Percentiles rank a stretch among this genome's conserved stretches.
These are phyloP conservation scores for Trichophyton simii DNA, from an alignment of 2,329 filamentous ascomycete genomes.

Conservation along the genomic window DNA sequence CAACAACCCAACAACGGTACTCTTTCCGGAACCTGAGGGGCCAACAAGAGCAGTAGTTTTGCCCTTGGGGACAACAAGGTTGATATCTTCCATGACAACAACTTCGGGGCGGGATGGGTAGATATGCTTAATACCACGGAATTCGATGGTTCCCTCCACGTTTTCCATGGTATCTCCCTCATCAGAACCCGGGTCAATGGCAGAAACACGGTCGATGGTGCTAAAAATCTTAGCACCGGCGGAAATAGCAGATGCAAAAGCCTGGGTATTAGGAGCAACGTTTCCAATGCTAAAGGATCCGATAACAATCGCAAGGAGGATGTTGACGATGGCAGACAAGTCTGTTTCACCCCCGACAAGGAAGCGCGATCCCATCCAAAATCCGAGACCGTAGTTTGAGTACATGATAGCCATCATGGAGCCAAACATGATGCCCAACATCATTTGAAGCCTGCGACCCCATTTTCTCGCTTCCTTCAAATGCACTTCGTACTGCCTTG, in stretches of 20 bases:
- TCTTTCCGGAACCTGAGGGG: constrained; percentile 88
- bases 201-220: constrained; percentile 80
- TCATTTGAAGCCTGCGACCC: constrained; percentile 62
- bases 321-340: constrained; percentile 66
- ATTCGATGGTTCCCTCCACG: constrained; percentile 64
- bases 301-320: constrained; percentile 83
- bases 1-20: constrained; percentile 82
- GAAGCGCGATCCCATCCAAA: constrained; percentile 75
- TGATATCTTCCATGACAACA: constrained; percentile 73
- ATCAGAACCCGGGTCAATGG: constrained; percentile 62
- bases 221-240: constrained; percentile 86
- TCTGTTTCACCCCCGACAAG: constrained; percentile 53
- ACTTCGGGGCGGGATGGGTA: constrained; percentile 91
- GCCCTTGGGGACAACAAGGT: constrained; percentile 66
- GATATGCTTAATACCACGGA: constrained; percentile 77
- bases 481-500: constrained; percentile 68
- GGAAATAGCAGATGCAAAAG: constrained; percentile 70
- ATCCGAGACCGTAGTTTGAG: constrained; percentile 73
- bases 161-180: constrained; percentile 60
- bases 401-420: constrained; percentile 75
- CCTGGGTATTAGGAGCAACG: constrained; percentile 71
- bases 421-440: constrained; percentile 66
- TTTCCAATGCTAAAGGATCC: constrained; percentile 86
- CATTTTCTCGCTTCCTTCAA: constrained; percentile 59
- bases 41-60: constrained; percentile 91